A percentile compares a stretch with the other conserved stretches of the same genome.
Evolutionary conservation across 768 basidiomycete species (phyloP).

Genomic region (Mycena galopus): DNA sequence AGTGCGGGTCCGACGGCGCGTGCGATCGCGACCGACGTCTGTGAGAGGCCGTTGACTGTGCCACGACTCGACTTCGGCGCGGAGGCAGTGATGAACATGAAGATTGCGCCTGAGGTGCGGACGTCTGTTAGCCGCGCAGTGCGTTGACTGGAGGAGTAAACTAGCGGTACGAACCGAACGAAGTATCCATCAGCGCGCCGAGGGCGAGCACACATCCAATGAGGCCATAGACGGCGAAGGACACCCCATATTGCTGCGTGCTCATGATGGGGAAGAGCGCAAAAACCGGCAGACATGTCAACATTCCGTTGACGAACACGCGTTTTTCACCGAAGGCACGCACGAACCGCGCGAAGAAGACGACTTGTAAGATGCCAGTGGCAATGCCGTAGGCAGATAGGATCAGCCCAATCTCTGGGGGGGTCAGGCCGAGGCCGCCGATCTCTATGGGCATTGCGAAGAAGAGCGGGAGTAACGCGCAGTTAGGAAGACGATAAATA

Average conservation of each 20-base stretch:
- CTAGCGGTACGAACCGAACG: too few relatives aligned
- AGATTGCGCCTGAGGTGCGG: too few relatives aligned
- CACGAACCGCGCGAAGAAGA: constrained; percentile 74
- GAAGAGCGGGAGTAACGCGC: constrained; percentile 75
- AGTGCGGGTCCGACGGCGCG: not conserved
- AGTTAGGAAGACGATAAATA: constrained; percentile 18
- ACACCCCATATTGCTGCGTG: constrained; percentile 58
- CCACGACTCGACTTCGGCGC: not conserved
- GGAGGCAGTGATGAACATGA: not conserved
- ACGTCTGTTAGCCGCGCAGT: too few relatives aligned
- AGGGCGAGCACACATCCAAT: constrained; percentile 62
- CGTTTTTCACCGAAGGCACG: constrained; percentile 72
- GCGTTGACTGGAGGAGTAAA: too few relatives aligned
- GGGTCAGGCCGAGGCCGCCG: constrained; percentile 76
- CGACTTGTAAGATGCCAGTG: constrained; percentile 75
- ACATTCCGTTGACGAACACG: constrained; percentile 66
- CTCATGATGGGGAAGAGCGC: constrained; percentile 73
- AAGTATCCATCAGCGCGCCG: constrained; percentile 63
- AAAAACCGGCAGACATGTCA: constrained; percentile 64
- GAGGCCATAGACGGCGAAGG: constrained; percentile 60
- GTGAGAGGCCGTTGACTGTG: not conserved
- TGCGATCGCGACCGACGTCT: not conserved
- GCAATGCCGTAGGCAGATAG: constrained; percentile 71
- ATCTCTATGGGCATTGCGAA: constrained; percentile 78
- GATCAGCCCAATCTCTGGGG: constrained; percentile 74